Conservation (phyloP, 2,329 filamentous ascomycete genomes). For the Fusarium sp. region DNA sequence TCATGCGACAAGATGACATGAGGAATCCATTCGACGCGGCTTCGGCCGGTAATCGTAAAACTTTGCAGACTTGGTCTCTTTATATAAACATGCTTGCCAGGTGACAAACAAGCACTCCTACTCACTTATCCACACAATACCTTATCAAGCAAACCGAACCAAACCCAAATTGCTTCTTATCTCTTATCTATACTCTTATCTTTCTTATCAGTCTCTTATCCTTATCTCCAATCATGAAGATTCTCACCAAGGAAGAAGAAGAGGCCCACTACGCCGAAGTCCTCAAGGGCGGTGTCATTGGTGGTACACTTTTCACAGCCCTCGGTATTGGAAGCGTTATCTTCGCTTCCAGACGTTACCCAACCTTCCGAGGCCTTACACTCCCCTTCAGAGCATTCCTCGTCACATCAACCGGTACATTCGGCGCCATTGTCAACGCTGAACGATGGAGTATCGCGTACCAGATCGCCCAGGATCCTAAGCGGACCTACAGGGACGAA, state of each 20-base stretch:
- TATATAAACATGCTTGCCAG: constrained; percentile 30
- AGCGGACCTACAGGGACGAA: constrained; percentile 73
- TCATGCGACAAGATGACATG: constrained; percentile 34
- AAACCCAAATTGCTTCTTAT: background rate
- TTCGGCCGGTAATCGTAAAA: constrained; percentile 23
- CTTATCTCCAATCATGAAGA: constrained; percentile 77
- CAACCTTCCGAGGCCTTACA: constrained; percentile 83
- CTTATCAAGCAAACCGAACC: background rate
- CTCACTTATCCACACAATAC: background rate
- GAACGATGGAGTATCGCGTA: constrained; percentile 76
- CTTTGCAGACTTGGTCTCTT: background rate
- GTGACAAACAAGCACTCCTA: background rate
- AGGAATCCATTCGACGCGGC: constrained; percentile 15
- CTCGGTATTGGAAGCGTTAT: constrained; percentile 76
- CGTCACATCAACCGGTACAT: constrained; percentile 83
- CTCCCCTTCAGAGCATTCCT: constrained; percentile 93
- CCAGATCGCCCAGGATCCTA: constrained; percentile 77
- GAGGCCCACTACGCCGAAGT: constrained; percentile 84
- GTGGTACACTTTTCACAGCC: constrained; percentile 75
- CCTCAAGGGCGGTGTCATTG: constrained; percentile 81
- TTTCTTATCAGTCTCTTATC: constrained; percentile 4
- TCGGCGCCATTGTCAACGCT: constrained; percentile 87
- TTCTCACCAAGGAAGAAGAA: constrained; percentile 95
- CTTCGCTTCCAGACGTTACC: constrained; percentile 76
- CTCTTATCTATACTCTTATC: background rate